Evolutionary conservation across 2,329 filamentous ascomycete species (phyloP).

Genomic region (Apiospora hydei): DNA sequence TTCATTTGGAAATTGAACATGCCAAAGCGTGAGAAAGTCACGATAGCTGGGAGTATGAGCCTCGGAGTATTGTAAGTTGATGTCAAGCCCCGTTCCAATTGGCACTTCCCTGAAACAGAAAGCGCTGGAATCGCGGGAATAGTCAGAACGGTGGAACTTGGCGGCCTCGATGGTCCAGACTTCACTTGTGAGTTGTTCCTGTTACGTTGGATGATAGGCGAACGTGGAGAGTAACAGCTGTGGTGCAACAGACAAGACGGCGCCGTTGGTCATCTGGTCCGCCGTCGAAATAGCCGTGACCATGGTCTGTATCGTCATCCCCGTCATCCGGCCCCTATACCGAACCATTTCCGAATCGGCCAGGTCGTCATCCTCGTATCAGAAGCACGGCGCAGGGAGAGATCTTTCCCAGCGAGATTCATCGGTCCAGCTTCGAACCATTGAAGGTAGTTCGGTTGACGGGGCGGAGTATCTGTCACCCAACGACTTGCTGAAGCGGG

Average conservation of each 20-base stretch:
- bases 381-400: neutral
- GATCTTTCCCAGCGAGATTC: neutral
- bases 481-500: constrained; percentile 2
- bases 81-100: neutral
- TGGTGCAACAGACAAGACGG: neutral
- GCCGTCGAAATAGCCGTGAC: neutral
- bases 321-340: neutral
- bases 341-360: neutral
- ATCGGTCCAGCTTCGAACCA: neutral
- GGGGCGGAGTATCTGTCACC: neutral
- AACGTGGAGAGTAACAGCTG: neutral
- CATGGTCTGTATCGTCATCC: neutral
- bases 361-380: neutral
- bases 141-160: neutral
- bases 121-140: neutral
- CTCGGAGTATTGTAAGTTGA: constrained; percentile 15
- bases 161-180: neutral
- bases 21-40: constrained; percentile 23
- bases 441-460: neutral
- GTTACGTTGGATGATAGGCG: neutral
- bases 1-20: constrained; percentile 30
- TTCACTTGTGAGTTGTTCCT: constrained; percentile 1
- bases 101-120: neutral
- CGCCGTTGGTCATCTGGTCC: neutral
- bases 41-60: constrained; percentile 27